phyloP scores from a whole-genome alignment of 805 yeast genomes.

The Isabelozyma pseudorhagii region DNA sequence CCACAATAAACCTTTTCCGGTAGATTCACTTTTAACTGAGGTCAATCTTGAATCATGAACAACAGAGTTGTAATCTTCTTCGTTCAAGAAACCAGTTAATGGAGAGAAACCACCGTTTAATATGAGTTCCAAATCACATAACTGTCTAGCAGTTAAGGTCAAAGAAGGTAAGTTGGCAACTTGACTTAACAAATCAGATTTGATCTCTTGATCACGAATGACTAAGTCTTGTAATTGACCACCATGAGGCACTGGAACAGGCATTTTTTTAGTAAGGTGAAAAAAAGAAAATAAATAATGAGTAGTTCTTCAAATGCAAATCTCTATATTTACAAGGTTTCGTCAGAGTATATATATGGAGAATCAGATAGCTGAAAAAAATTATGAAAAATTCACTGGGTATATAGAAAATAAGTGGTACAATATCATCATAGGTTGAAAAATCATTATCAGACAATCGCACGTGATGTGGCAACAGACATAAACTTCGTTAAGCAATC shows the following conservation, averaged over 20 bases:
- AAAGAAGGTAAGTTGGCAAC: constrained; percentile 38
- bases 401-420: neutral
- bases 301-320: neutral
- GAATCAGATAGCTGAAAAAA: neutral
- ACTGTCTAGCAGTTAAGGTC: constrained; percentile 76
- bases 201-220: constrained; percentile 70
- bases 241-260: constrained; percentile 80
- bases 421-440: neutral
- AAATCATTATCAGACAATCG: constrained; percentile 12
- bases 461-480: constrained; percentile 12
- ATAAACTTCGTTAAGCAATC: neutral
- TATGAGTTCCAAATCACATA: constrained; percentile 90
- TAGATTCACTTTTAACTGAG: constrained; percentile 28
- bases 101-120: constrained; percentile 95
- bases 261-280: constrained; percentile 38
- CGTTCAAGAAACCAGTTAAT: constrained; percentile 60
- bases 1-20: constrained; percentile 70
- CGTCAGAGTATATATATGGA: constrained; percentile 1
- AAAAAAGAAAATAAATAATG: neutral
- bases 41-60: constrained; percentile 68
- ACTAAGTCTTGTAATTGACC: constrained; percentile 83
- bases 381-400: neutral
- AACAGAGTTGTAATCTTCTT: constrained; percentile 67
- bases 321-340: neutral
- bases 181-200: constrained; percentile 55